These are phyloP conservation scores for Fusarium foetens DNA, from an alignment of 2,329 filamentous ascomycete genomes.

Conservation along the genomic window DNA sequence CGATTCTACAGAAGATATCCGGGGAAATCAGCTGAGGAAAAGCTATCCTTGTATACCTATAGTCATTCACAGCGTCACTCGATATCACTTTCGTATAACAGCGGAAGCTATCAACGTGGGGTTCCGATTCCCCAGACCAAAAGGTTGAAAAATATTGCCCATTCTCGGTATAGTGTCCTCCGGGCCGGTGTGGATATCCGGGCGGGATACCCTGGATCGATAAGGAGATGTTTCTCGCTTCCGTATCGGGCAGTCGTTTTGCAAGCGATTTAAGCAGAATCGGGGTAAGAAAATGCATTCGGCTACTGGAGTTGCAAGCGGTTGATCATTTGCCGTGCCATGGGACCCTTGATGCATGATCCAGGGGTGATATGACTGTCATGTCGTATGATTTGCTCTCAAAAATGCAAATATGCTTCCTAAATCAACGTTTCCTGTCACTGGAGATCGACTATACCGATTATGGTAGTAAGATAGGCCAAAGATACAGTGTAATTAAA, in stretches of 20 bases:
- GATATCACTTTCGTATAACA: neutral
- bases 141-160: conserved; percentile 15
- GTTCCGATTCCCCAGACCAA: neutral
- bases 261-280: conserved; percentile 10
- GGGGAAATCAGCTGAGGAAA: conserved; percentile 10
- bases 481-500: conserved; percentile 29
- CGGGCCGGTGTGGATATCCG: conserved; percentile 7
- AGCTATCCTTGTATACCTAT: conserved; percentile 21
- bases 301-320: too few relatives aligned
- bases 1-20: neutral
- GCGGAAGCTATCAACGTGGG: neutral
- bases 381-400: conserved; percentile 4
- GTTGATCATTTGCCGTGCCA: neutral
- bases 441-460: neutral
- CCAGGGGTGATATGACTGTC: neutral
- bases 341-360: neutral
- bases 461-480: conserved; percentile 32
- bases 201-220: conserved; percentile 9
- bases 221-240: neutral
- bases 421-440: neutral
- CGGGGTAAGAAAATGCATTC: neutral
- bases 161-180: conserved; percentile 5
- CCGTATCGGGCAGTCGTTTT: conserved; percentile 26
- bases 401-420: neutral
- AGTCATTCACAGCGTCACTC: neutral